Conservation (phyloP, 805 yeast genomes). For the Metschnikowia lochheadii region DNA sequence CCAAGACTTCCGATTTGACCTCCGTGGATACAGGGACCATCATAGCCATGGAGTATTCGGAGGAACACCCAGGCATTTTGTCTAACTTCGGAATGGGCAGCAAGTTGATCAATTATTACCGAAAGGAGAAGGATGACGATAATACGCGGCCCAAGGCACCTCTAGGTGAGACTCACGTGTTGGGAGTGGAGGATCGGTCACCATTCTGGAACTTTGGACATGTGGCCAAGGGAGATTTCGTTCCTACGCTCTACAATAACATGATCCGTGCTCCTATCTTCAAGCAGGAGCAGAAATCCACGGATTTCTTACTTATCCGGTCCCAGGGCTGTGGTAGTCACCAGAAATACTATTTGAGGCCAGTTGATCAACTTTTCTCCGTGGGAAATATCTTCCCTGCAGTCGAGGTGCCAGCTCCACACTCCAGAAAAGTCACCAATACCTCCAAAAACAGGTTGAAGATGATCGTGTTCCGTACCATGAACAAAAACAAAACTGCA, state of each 20-base stretch:
- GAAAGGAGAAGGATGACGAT: conserved; percentile 80
- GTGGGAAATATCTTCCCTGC: conserved; percentile 95
- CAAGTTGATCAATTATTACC: conserved; percentile 85
- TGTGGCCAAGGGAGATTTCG: conserved; percentile 90
- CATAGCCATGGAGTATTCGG: conserved; percentile 82
- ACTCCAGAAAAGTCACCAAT: conserved; percentile 91
- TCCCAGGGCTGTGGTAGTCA: conserved; percentile 78
- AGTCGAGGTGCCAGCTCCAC: conserved; percentile 95
- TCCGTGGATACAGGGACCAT: conserved; percentile 78
- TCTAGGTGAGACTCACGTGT: conserved; percentile 90
- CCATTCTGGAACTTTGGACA: conserved; percentile 99
- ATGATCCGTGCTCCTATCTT: conserved; percentile 91
- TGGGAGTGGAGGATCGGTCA: conserved; percentile 93
- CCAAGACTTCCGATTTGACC: conserved; percentile 69
- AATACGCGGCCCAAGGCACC: conserved; percentile 80
- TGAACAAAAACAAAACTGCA: conserved; percentile 69
- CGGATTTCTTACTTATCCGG: conserved; percentile 79
- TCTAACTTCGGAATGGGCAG: conserved; percentile 96
- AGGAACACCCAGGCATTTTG: conserved; percentile 77
- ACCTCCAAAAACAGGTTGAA: conserved; percentile 86
- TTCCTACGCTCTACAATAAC: conserved; percentile 89
- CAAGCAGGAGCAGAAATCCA: conserved; percentile 70
- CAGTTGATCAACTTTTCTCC: conserved; percentile 67
- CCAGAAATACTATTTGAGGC: conserved; percentile 64
- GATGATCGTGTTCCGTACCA: conserved; percentile 87